A percentile compares a stretch with the other conserved stretches of the same genome.
Conservation (phyloP, 305 asterid genomes). For the Caryopteris hybrid region DNA sequence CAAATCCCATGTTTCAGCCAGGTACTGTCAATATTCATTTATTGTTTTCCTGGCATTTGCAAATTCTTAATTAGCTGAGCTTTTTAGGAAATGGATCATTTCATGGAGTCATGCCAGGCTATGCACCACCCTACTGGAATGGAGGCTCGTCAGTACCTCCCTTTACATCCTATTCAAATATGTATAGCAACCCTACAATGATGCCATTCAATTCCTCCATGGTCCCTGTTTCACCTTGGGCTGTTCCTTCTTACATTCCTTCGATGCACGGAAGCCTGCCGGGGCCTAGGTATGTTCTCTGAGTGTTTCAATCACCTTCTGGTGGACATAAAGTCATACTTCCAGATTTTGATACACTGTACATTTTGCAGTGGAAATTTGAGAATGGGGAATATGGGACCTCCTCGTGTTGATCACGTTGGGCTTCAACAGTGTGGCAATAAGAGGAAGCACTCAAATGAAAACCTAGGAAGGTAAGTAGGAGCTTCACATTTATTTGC, state of each 20-base stretch:
- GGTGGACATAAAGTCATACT: background rate
- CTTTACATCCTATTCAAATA: constrained; percentile 43
- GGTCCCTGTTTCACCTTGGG: constrained; percentile 43
- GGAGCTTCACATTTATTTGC: no score
- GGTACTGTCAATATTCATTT: constrained; percentile 33
- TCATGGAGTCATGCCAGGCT: constrained; percentile 61
- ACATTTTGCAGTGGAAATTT: constrained; percentile 48
- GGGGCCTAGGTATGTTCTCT: constrained; percentile 45
- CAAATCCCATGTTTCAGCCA: constrained; percentile 51
- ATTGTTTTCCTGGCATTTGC: background rate
- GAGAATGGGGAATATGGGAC: constrained; percentile 47
- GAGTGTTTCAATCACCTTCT: constrained; percentile 1
- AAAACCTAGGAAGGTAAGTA: constrained; percentile 52
- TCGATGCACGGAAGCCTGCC: constrained; percentile 40
- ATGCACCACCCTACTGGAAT: constrained; percentile 67
- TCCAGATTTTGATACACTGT: constrained; percentile 15
- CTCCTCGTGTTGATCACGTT: constrained; percentile 38
- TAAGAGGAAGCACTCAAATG: constrained; percentile 42
- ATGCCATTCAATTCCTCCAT: constrained; percentile 59
- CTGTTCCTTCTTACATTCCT: constrained; percentile 45
- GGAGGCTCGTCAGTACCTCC: constrained; percentile 44
- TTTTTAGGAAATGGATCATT: constrained; percentile 47
- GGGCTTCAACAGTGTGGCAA: constrained; percentile 42
- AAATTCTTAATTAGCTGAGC: constrained; percentile 18
- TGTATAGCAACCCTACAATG: constrained; percentile 55